Percentiles rank a stretch among this genome's conserved stretches.
These are phyloP conservation scores for Escovopsis sp. DNA, from an alignment of 2,329 filamentous ascomycete species.

Conservation along the genomic window DNA sequence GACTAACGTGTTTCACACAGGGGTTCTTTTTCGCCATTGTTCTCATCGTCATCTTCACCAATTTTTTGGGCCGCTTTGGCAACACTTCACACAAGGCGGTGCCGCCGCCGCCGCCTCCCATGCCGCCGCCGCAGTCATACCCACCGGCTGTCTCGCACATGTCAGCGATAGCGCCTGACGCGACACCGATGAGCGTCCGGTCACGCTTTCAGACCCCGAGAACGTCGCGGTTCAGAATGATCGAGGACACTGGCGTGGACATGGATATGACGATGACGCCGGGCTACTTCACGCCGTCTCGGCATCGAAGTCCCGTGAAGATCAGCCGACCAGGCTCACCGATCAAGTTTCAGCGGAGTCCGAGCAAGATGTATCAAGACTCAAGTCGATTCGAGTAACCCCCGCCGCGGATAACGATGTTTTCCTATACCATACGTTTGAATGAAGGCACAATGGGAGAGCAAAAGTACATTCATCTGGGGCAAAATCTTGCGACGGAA, in stretches of 20 bases:
- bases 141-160: constrained; percentile 7
- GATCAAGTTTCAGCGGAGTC: constrained; percentile 27
- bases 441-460: no score
- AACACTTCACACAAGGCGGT: neutral
- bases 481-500: no score
- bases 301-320: constrained; percentile 34
- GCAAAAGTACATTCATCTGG: no score
- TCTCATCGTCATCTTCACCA: neutral
- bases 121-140: constrained; percentile 4
- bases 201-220: constrained; percentile 36
- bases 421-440: no score
- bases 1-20: neutral
- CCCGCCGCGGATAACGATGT: no score
- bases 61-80: neutral
- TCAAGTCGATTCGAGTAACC: no score
- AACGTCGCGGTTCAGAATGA: constrained; percentile 26
- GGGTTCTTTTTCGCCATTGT: constrained; percentile 1
- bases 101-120: constrained; percentile 1
- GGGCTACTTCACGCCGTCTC: constrained; percentile 31
- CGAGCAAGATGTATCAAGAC: constrained; percentile 18
- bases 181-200: constrained; percentile 32
- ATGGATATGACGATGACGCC: constrained; percentile 35
- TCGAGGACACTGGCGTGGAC: constrained; percentile 31
- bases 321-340: constrained; percentile 34
- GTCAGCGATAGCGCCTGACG: constrained; percentile 14